A percentile compares a stretch with the other conserved stretches of the same genome.
These are phyloP conservation scores for Ruellia speciosa DNA, from an alignment of 305 asterid species.

Conservation along the genomic window DNA sequence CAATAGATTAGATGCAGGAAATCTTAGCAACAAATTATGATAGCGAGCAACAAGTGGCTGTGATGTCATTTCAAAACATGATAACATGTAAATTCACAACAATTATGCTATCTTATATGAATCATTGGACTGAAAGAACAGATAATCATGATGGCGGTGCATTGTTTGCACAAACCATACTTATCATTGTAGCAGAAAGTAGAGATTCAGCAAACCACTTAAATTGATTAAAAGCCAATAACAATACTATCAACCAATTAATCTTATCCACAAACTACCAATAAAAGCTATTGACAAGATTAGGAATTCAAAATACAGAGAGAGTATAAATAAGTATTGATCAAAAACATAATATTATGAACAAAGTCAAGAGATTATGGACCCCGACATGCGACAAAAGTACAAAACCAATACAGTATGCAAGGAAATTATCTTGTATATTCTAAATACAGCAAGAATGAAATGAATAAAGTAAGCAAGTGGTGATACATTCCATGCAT, in stretches of 20 bases:
- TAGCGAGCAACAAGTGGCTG: background rate
- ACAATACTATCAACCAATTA: background rate
- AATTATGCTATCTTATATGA: background rate
- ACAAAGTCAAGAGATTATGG: background rate
- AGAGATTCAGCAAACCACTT: background rate
- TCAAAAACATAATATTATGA: background rate
- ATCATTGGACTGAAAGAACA: background rate
- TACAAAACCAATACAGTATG: background rate
- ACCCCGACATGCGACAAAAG: background rate
- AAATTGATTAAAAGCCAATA: background rate
- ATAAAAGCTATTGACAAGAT: background rate
- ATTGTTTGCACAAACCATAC: background rate
- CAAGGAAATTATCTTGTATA: background rate
- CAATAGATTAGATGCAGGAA: background rate
- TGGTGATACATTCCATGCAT: background rate
- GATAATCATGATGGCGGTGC: background rate
- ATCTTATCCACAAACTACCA: background rate
- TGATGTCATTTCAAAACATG: too few relatives aligned
- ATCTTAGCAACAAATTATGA: background rate
- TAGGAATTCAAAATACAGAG: background rate
- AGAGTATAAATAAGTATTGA: background rate
- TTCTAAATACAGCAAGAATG: conserved; percentile 6
- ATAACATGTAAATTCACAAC: background rate
- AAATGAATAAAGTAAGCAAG: conserved; percentile 7
- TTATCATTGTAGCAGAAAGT: background rate